Evolutionary conservation across 2,329 filamentous ascomycete species (phyloP), one percentile per base, ranked within the genome.

Genomic region (Cryphonectria parasitica): DNA sequence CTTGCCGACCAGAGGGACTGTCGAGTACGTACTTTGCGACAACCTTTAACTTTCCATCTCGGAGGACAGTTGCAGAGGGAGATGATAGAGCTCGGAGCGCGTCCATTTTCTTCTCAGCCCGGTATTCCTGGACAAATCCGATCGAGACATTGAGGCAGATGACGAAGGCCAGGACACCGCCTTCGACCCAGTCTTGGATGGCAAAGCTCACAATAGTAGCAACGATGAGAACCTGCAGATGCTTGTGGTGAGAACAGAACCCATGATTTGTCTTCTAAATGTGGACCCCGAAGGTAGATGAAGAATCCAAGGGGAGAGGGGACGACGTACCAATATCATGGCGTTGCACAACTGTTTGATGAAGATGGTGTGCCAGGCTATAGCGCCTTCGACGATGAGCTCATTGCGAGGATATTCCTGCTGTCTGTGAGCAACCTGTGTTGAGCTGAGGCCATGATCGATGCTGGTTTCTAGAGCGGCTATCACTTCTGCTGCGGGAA

Each of bases 261-360:
- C 85, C 81, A 70, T 49, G 41, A 39, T 8, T 1, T 6, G 8
- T 39, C 13, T 8, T 25, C 8, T 3, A 45, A 10, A 19, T 49
- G 22, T 19, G 22, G 8, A 17, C 43, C 11, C 7, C 1, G 15
- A 22, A 34, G 28, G 13, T 34, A 67, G 31, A 8, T 8, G 45
- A 52, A 25, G 45, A 3, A 7, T n/a, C 7, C 36, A 11, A 11
- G 8, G 28, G 31, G 36, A n/a, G 60, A 41, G 15, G 17, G 11
- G 49, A n/a, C 2, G 10, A 82, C 86, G 74, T 80, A 89, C 88
- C 76, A 94, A 80, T 69, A 92, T 91, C 92, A 94, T 93, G 70
- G 92, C 91, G 83, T 94, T 94, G 77, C 90, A 88, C 31, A 93
- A 80, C 78, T 94, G 92, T 75, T 91, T 90, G 70, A 91, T 82